phyloP scores from a whole-genome alignment of 2,329 filamentous ascomycete genomes.

The Arthrobotrys entomopaga region DNA sequence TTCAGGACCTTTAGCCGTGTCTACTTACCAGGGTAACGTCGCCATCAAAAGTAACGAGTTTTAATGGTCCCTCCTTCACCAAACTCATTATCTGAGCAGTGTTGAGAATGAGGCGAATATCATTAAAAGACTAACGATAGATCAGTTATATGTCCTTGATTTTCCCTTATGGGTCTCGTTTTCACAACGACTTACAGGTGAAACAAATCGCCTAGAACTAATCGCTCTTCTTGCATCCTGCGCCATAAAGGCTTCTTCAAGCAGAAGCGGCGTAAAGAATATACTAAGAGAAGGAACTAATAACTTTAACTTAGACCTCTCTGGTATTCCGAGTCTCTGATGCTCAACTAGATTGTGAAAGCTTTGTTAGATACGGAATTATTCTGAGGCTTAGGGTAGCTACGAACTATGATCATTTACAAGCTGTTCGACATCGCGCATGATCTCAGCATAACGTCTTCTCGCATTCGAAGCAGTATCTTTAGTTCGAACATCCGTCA shows the following conservation, averaged over 20 bases:
- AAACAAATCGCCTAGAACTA: slow-evolving; percentile 88
- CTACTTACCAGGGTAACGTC: slow-evolving; percentile 78
- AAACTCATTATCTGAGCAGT: slow-evolving; percentile 93
- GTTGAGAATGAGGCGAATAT: slow-evolving; percentile 90
- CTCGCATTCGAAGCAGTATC: slow-evolving; percentile 81
- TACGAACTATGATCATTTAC: slow-evolving; percentile 86
- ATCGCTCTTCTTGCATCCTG: slow-evolving; percentile 89
- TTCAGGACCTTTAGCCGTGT: neutral
- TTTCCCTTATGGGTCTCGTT: too few relatives aligned
- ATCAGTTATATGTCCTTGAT: neutral
- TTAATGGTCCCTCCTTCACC: slow-evolving; percentile 76
- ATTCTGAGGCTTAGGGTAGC: neutral
- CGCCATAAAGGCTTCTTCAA: slow-evolving; percentile 90
- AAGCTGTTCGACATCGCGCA: slow-evolving; percentile 90
- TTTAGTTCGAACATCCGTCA: slow-evolving; percentile 74
- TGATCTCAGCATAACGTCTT: slow-evolving; percentile 90
- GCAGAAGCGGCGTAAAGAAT: slow-evolving; percentile 88
- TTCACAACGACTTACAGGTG: slow-evolving; percentile 66
- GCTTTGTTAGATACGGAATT: too few relatives aligned
- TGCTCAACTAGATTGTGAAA: slow-evolving; percentile 70
- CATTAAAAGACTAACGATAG: slow-evolving; percentile 78
- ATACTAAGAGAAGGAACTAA: slow-evolving; percentile 90
- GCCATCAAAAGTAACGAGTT: slow-evolving; percentile 94
- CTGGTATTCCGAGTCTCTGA: slow-evolving; percentile 71
- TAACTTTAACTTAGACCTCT: slow-evolving; percentile 89